Percentiles rank a stretch among this genome's conserved stretches.
phyloP scores from a whole-genome alignment of 345 rosid genomes.

The Mallotus nudiflorus region DNA sequence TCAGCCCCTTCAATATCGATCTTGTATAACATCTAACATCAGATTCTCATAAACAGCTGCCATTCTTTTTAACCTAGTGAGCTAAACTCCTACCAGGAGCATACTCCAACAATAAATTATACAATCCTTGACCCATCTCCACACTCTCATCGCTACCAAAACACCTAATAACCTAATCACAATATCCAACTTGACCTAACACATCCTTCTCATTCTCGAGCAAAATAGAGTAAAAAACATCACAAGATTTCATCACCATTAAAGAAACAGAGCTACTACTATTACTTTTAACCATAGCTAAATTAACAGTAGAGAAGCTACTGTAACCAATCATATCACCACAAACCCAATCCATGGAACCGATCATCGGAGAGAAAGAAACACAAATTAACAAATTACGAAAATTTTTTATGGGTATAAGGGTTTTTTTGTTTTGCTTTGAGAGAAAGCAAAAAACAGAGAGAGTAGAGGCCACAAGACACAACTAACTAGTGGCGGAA shows the following conservation, averaged over 20 bases:
- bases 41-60: conserved; percentile 24
- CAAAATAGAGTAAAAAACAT: neutral
- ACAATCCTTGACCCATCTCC: conserved; percentile 18
- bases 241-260: conserved; percentile 35
- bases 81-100: conserved; percentile 32
- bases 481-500: neutral
- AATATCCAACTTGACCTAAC: conserved; percentile 13
- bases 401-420: too few species aligned
- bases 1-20: conserved; percentile 30
- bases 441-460: neutral
- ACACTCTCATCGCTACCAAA: conserved; percentile 20
- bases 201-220: conserved; percentile 32
- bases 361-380: too few species aligned
- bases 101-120: conserved; percentile 33
- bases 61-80: conserved; percentile 15
- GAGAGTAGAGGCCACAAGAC: neutral
- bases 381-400: too few species aligned
- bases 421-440: too few species aligned
- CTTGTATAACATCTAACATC: conserved; percentile 16
- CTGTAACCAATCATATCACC: conserved; percentile 32
- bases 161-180: conserved; percentile 21
- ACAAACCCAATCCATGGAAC: too few species aligned
- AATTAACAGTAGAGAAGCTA: conserved; percentile 25
- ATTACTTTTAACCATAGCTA: conserved; percentile 19
- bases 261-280: conserved; percentile 11